Evolutionary conservation across 441 rosid genomes (phyloP), one percentile per base, ranked within the genome.

Genomic region (Flueggea neowawraea): DNA sequence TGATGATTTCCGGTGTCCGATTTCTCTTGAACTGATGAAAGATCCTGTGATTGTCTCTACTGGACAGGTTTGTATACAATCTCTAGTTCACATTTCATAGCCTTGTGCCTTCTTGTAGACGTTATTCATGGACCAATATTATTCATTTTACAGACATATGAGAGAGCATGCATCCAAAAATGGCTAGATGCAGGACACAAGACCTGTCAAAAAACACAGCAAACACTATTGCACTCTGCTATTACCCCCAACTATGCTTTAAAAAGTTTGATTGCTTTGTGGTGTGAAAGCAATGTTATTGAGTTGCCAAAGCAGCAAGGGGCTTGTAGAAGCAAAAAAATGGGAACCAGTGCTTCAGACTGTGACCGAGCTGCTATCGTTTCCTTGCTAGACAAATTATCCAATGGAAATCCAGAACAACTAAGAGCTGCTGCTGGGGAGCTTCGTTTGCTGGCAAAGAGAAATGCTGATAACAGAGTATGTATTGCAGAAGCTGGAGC

Each of bases 31-130:
- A 75, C 70, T 91, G 73, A 95, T 91, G 99, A 89, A 84, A 78
- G 97, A 95, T 82, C 99, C 99, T 12, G 99, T 91, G n/a, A 95
- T 95, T n/a, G 91, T 95, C 68, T 95, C 99, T 44, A 91, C 99
- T n/a, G 99, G 99, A 66, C 97, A 91, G 97, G 97, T 94, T 54
- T 68, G 58, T 31, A 47, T 31, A 16, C 6, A 8, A 56, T n/a
- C 57, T 58, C 47, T 52, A 10, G 44, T 67, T 57, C 16, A 44
- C 48, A 14, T 44, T 51, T 31, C 53, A 14, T 14, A 14, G 28
- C 12, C 17, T 11, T 53, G 12, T 15, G 6, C 17, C 31, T 15
- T 53, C 17, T 53, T 28, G 31, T 53, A 4, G 7, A 7, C 10
- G 8, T 31, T 10, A 6, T 53, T 53, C 10, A 12, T 53, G 68